Evolutionary conservation across 179 eudicot species (phyloP).

Genomic region (Camellia oleifera): DNA sequence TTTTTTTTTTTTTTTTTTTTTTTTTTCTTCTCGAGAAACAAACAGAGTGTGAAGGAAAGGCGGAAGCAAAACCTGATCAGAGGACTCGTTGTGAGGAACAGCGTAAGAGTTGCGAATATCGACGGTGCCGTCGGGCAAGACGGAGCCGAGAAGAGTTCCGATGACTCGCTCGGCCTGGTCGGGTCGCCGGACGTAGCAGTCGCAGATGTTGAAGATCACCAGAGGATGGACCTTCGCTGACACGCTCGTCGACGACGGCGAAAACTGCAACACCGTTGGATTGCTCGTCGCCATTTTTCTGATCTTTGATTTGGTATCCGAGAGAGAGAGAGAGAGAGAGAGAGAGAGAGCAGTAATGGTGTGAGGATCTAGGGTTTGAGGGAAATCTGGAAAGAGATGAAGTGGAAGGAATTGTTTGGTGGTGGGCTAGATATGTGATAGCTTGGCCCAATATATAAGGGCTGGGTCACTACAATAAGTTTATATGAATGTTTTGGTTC

Average conservation of each 20-base stretch:
- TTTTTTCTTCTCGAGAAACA: not conserved
- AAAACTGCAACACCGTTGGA: slow-evolving; percentile 60
- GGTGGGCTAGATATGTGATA: too few relatives aligned
- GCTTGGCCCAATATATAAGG: too few relatives aligned
- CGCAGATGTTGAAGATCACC: slow-evolving; percentile 86
- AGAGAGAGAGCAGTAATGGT: not conserved
- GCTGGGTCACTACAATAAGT: too few relatives aligned
- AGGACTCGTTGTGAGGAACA: slow-evolving; percentile 85
- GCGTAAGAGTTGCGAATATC: slow-evolving; percentile 88
- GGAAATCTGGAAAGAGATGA: not conserved
- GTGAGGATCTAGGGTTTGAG: slow-evolving; percentile 21
- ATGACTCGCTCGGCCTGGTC: slow-evolving; percentile 93
- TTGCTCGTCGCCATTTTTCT: slow-evolving; percentile 52
- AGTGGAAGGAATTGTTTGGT: not conserved
- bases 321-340: not conserved
- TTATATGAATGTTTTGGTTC: too few relatives aligned
- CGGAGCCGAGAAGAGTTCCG: slow-evolving; percentile 88
- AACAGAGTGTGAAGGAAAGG: not conserved
- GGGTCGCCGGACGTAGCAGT: slow-evolving; percentile 82
- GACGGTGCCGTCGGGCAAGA: slow-evolving; percentile 77
- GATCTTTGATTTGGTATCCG: not conserved
- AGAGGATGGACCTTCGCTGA: slow-evolving; percentile 82
- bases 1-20: not conserved
- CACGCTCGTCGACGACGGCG: slow-evolving; percentile 36
- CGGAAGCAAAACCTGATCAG: slow-evolving; percentile 68